Percentiles rank a stretch among this genome's conserved stretches.
Conservation (phyloP, 2,329 filamentous ascomycete genomes). For the Berkeleyomyces rouxiae region DNA sequence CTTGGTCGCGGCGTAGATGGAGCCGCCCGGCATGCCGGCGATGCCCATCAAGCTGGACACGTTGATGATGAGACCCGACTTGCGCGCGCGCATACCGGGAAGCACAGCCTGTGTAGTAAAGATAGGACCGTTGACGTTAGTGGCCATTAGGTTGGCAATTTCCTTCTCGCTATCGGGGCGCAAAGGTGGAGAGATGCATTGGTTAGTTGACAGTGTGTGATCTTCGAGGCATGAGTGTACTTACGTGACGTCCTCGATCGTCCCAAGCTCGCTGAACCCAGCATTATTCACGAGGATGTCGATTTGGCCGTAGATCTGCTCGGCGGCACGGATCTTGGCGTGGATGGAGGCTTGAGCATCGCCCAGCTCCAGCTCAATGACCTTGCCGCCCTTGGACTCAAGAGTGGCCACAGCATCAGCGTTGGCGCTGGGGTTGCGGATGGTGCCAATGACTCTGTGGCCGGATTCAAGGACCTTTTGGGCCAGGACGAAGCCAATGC, state of each 20-base stretch:
- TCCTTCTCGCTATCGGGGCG: constrained; percentile 21
- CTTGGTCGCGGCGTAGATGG: constrained; percentile 30
- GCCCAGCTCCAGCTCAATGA: constrained; percentile 26
- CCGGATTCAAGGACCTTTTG: constrained; percentile 27
- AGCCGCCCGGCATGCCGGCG: constrained; percentile 22
- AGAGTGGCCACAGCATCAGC: constrained; percentile 19
- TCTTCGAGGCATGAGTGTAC: background rate
- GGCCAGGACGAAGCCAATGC: constrained; percentile 29
- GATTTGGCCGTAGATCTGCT: constrained; percentile 24
- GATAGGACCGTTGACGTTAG: constrained; percentile 33
- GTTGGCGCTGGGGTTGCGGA: constrained; percentile 24
- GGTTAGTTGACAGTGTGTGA: background rate
- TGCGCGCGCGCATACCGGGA: constrained; percentile 28
- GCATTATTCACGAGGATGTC: constrained; percentile 32
- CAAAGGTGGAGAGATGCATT: background rate
- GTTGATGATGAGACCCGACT: constrained; percentile 29
- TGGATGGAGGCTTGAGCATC: constrained; percentile 21
- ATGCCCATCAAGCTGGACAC: constrained; percentile 31
- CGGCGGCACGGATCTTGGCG: constrained; percentile 22
- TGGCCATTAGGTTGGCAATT: constrained; percentile 26
- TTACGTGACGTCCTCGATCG: constrained; percentile 24
- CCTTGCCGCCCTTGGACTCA: constrained; percentile 19
- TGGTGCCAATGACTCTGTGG: constrained; percentile 32
- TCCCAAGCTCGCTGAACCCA: constrained; percentile 27
- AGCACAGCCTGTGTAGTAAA: constrained; percentile 30